These are phyloP conservation scores for Sporothrix mexicana DNA, from an alignment of 2,329 filamentous ascomycete species.

Conservation along the genomic window DNA sequence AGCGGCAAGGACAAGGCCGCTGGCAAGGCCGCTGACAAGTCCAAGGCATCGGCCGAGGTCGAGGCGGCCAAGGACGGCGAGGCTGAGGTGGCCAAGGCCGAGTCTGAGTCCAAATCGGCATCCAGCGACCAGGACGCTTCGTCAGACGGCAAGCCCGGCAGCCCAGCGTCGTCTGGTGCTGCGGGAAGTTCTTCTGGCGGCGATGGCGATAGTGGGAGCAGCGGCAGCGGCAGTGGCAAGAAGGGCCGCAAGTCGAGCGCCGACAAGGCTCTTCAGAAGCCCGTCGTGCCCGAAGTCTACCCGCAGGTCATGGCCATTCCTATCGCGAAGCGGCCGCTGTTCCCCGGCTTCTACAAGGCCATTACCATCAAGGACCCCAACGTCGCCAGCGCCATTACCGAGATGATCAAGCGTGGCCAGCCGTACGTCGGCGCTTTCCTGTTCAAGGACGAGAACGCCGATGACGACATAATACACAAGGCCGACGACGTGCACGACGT, in stretches of 20 bases:
- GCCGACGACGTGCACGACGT: conserved; percentile 92
- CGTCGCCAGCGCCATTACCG: conserved; percentile 88
- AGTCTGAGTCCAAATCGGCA: conserved; percentile 42
- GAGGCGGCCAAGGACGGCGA: conserved; percentile 33
- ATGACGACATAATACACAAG: conserved; percentile 91
- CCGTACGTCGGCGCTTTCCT: conserved; percentile 97
- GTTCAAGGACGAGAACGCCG: conserved; percentile 93
- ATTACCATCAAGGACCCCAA: conserved; percentile 94
- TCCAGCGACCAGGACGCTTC: conserved; percentile 48
- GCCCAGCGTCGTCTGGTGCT: conserved; percentile 22
- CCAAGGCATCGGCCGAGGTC: conserved; percentile 7
- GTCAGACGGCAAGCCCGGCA: conserved; percentile 57
- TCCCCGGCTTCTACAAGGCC: conserved; percentile 98
- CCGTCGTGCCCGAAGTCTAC: conserved; percentile 90
- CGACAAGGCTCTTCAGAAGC: conserved; percentile 82
- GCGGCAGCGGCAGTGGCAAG: conserved; percentile 63
- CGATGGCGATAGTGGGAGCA: conserved; percentile 57
- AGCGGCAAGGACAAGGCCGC: conserved; percentile 29
- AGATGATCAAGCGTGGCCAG: conserved; percentile 96
- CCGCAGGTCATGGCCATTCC: conserved; percentile 97
- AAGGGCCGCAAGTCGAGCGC: conserved; percentile 70
- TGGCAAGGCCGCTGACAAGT: neutral
- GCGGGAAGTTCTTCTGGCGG: conserved; percentile 59
- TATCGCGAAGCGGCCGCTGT: conserved; percentile 89
- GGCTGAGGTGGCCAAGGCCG: conserved; percentile 42